These are phyloP conservation scores for Kodamaea hsintzibuensis DNA, from an alignment of 805 yeast genomes.

Conservation along the genomic window DNA sequence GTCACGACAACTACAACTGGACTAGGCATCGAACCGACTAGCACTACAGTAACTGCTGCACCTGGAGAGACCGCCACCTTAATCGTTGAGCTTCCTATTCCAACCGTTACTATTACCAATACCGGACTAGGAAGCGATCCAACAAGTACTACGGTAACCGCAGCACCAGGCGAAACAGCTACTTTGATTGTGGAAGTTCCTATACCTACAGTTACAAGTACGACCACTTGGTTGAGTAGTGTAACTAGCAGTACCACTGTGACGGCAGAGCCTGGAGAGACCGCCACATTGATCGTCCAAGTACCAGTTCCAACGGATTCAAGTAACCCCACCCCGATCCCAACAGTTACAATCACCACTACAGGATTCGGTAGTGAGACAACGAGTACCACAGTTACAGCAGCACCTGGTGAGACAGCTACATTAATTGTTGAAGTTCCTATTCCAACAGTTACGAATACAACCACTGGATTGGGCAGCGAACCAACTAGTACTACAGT, in stretches of 20 bases:
- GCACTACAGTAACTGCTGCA: conserved; percentile 6
- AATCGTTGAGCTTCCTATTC: conserved; percentile 17
- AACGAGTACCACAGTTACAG: not conserved
- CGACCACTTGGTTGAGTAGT: conserved; percentile 4
- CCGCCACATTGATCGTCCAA: not conserved
- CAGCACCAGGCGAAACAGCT: conserved; percentile 8
- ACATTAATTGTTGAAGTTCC: conserved; percentile 17
- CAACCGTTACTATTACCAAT: conserved; percentile 14
- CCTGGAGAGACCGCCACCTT: conserved; percentile 13
- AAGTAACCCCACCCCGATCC: conserved; percentile 1
- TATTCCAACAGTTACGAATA: conserved; percentile 6
- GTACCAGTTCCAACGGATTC: conserved; percentile 9
- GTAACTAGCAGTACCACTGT: conserved; percentile 9
- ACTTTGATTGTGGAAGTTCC: conserved; percentile 19
- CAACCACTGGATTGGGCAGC: conserved; percentile 11
- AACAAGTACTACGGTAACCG: conserved; percentile 8
- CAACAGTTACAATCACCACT: conserved; percentile 9
- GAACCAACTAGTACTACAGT: too few relatives aligned
- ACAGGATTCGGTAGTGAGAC: conserved; percentile 5
- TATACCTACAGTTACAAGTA: conserved; percentile 5
- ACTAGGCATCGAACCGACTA: conserved; percentile 11
- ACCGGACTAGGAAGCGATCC: conserved; percentile 10
- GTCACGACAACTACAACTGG: conserved; percentile 11
- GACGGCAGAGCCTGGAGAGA: conserved; percentile 9
- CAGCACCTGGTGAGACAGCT: conserved; percentile 11